Evolutionary conservation across 805 yeast species (phyloP), one percentile per base, ranked within the genome.

Genomic region (Yarrowia keelungensis): DNA sequence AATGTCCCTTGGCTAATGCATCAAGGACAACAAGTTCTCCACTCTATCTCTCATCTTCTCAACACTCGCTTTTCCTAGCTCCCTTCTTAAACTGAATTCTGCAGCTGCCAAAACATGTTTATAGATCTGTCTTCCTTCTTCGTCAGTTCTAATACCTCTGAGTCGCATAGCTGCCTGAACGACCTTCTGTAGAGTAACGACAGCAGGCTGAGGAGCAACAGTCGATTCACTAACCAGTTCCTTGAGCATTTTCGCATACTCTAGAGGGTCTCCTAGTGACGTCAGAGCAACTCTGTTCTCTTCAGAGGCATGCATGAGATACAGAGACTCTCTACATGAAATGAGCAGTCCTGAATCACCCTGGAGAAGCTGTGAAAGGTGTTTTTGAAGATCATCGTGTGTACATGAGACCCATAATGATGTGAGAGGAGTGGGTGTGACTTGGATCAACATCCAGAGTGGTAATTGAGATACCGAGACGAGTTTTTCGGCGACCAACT

Each of bases 271-370:
- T 11, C 65, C 65, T 15, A 59, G 5, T 3, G 12, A 14, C 35
- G 65, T 59, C 26, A 59, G 42, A 12, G 65, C 65, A n/a, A 59
- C 65, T 16, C 65, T 43, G 32, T 59, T 59, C 10, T 59, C 65
- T 16, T 45, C 51, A 9, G 42, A 26, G 35, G 65, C 50, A n/a
- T 59, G 65, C 50, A 59, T 45, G 22, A 59, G 51, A 14, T 43
- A 59, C 41, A 59, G 19, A 1, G 41, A 41, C 41, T 43, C 51
- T 43, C 22, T 45, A 14, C 51, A 59, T 9, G 65, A 59, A 2
- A 59, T 45, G 11, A 59, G 35, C 41, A 59, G 51, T 7, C 51
- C 65, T 14, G 65, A 43, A 45, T 59, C 65, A 35, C 51, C 65
- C 32, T 59, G 65, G 2, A 59, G 32, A 8, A 59, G 51, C 35